Conservation (phyloP, 305 asterid genomes). For the Rubia tinctorum region DNA sequence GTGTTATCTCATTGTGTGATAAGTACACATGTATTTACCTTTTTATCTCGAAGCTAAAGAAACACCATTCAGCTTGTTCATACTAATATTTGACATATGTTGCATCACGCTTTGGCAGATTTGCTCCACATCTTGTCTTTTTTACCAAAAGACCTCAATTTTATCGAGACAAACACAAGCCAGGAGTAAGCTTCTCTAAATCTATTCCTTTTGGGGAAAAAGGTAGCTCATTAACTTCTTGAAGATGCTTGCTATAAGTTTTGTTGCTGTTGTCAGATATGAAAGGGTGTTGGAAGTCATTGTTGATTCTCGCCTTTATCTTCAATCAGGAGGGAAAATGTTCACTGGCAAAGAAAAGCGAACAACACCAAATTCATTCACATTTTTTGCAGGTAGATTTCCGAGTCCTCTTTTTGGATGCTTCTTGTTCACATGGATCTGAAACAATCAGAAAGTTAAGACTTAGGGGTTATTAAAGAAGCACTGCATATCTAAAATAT, state of each 20-base stretch:
- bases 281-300: constrained; percentile 28
- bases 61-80: not conserved
- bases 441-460: not conserved
- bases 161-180: constrained; percentile 27
- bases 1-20: not conserved
- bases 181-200: constrained; percentile 26
- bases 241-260: constrained; percentile 10
- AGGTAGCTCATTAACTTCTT: constrained; percentile 4
- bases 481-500: constrained; percentile 6
- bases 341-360: constrained; percentile 33
- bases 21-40: not conserved
- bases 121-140: constrained; percentile 36
- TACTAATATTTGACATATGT: constrained; percentile 4
- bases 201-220: constrained; percentile 1
- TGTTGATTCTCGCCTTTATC: constrained; percentile 44
- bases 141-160: constrained; percentile 35
- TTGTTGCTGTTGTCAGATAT: constrained; percentile 20
- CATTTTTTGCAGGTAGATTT: constrained; percentile 27
- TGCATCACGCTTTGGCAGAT: constrained; percentile 26
- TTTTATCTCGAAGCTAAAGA: not conserved
- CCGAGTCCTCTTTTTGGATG: not conserved
- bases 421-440: not conserved
- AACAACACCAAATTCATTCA: constrained; percentile 28
- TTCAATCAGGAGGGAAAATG: constrained; percentile 37
- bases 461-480: not conserved